Evolutionary conservation across 2,329 filamentous ascomycete species (phyloP), one percentile per base, ranked within the genome.

Genomic region (Spiromastix sp.): DNA sequence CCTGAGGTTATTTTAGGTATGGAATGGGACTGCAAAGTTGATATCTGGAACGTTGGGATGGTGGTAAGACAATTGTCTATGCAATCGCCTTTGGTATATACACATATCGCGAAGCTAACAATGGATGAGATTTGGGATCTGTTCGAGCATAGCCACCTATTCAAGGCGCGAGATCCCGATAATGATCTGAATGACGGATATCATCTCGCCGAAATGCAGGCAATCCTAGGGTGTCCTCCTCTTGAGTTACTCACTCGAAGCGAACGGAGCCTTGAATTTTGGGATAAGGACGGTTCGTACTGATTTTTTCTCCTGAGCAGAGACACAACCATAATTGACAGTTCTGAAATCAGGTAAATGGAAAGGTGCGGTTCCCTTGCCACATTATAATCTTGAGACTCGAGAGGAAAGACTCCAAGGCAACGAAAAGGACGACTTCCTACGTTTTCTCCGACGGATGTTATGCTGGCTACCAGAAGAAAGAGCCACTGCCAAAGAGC

Each of bases 11-110:
- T 51, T 4, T 26, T 52, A 24, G 35, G 44, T 5, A 52, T 53
- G 46, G 36, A 30, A n/a, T 56, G 49, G 52, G 45, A 45, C 27
- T 45, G 39, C 5, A 48, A 47, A 30, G 46, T 51, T 26, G 48
- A 55, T 36, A 48, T 55, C 11, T 55, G 52, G 51, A 51, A 47
- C 35, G 41, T 55, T 18, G 52, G 40, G 20, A 42, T 49, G 30
- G 42, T 54, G 43, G 44, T 48, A 43, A 24, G 42, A 29, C 11
- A 25, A 25, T 3, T 4, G 10, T 10, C 22, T 3, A 25, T n/a
- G n/a, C n/a, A n/a, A n/a, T n/a, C n/a, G n/a, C n/a, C n/a, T n/a
- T n/a, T n/a, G n/a, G n/a, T n/a, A n/a, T n/a, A n/a, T n/a, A n/a
- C n/a, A n/a, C n/a, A 12, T 19, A 11, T 4, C 13, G 4, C 11